Percentiles rank a stretch among this genome's conserved stretches.
Conservation (phyloP, 176 grass and related monocot species). For the Aegilops tauschii region DNA sequence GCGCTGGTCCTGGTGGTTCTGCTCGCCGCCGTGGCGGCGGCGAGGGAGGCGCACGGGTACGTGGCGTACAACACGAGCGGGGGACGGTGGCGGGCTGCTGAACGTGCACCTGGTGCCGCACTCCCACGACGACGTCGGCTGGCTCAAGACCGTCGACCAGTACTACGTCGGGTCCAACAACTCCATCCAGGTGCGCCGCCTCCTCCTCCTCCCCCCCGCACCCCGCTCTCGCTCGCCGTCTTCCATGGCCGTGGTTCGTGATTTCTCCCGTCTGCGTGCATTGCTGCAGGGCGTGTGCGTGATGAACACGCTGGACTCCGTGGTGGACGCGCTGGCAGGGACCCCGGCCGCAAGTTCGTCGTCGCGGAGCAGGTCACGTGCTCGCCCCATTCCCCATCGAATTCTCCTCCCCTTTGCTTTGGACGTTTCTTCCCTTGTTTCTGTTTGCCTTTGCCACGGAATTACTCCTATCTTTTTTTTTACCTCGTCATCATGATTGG, state of each 20-base stretch:
- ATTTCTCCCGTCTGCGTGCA: background rate
- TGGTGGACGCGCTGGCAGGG: constrained; percentile 63
- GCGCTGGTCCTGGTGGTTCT: background rate
- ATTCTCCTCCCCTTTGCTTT: background rate
- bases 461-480: background rate
- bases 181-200: constrained; percentile 53
- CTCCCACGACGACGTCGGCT: constrained; percentile 93
- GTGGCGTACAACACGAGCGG: constrained; percentile 45
- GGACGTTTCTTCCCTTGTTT: background rate
- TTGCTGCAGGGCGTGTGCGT: constrained; percentile 60
- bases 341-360: constrained; percentile 75
- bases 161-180: constrained; percentile 91
- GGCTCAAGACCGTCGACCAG: constrained; percentile 97
- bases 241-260: background rate
- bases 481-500: background rate
- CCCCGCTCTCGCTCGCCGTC: no score
- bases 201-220: no score
- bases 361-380: constrained; percentile 65
- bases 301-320: constrained; percentile 81
- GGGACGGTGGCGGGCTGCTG: constrained; percentile 51
- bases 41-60: background rate
- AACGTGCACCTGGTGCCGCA: constrained; percentile 91
- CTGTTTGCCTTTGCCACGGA: background rate
- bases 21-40: background rate
- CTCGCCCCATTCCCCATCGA: background rate